These are phyloP conservation scores for Nakaseomyces glabratus DNA, from an alignment of 1,139 yeast species.

Conservation along the genomic window DNA sequence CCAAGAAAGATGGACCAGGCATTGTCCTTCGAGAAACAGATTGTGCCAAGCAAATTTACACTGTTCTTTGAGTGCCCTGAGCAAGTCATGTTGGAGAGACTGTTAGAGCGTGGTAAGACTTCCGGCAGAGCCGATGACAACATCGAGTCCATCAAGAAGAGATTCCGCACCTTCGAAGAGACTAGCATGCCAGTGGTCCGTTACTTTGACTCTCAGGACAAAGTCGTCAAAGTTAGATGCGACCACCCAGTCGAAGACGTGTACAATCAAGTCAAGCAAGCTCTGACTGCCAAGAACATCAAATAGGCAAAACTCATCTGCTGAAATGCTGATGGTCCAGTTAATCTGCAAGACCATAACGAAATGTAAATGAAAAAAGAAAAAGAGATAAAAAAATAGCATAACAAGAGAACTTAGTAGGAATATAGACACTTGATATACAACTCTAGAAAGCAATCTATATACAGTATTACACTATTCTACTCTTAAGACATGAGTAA, in stretches of 20 bases:
- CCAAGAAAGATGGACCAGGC: slow-evolving; percentile 99
- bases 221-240: slow-evolving; percentile 72
- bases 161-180: slow-evolving; percentile 77
- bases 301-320: no score
- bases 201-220: slow-evolving; percentile 63
- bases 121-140: slow-evolving; percentile 93
- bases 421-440: no score
- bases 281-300: slow-evolving; percentile 38
- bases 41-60: slow-evolving; percentile 69
- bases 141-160: slow-evolving; percentile 77
- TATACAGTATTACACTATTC: no score
- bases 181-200: slow-evolving; percentile 95
- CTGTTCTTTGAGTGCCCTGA: slow-evolving; percentile 94
- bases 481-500: no score
- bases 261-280: slow-evolving; percentile 57
- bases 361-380: no score
- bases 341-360: no score
- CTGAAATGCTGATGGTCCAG: no score
- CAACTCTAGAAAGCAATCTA: no score
- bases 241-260: slow-evolving; percentile 75
- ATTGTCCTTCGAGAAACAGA: slow-evolving; percentile 70
- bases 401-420: no score
- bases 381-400: no score
- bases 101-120: slow-evolving; percentile 86
- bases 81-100: slow-evolving; percentile 71